These are phyloP conservation scores for Brassica napus DNA, from an alignment of 345 rosid genomes.

Conservation along the genomic window Da-Ae NC_063446.1:25915001-25915500, in stretches of 20 bases:
- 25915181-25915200: constrained; percentile 33
- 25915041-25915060: neutral
- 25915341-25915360: constrained; percentile 22
- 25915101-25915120: constrained; percentile 27
- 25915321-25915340: constrained; percentile 35
- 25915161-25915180: constrained; percentile 32
- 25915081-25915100: constrained; percentile 23
- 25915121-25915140: constrained; percentile 33
- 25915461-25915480: constrained; percentile 34
- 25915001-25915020: constrained; percentile 40
- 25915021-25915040: constrained; percentile 30
- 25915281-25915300: constrained; percentile 12
- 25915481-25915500: constrained; percentile 12
- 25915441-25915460: neutral
- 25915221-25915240: constrained; percentile 35
- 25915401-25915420: neutral
- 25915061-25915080: constrained; percentile 7
- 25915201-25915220: constrained; percentile 40
- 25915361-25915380: too few species aligned
- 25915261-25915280: constrained; percentile 31
- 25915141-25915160: constrained; percentile 35
- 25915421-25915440: constrained; percentile 11
- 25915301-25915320: constrained; percentile 28
- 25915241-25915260: constrained; percentile 23
- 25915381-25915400: too few species aligned